A percentile compares a stretch with the other conserved stretches of the same genome.
Conservation (phyloP, 257 asterid genomes). For the Penstemon newberryi region DNA sequence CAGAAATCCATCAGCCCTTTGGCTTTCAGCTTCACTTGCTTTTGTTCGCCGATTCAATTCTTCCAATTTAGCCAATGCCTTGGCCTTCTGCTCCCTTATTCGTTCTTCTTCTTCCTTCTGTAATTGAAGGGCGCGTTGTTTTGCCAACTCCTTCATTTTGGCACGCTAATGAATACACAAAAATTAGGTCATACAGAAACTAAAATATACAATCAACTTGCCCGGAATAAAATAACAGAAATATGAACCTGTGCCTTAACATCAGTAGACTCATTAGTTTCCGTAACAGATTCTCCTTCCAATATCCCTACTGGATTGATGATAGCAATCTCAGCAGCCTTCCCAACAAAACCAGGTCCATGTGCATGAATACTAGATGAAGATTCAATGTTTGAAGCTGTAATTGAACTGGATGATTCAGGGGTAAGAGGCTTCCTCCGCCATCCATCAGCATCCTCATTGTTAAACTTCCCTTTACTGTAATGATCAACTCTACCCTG, state of each 20-base stretch:
- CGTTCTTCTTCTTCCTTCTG: slow-evolving; percentile 97
- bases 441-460: slow-evolving; percentile 61
- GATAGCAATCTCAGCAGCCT: slow-evolving; percentile 39
- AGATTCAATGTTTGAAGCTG: slow-evolving; percentile 35
- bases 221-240: slow-evolving; percentile 3
- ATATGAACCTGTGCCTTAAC: slow-evolving; percentile 65
- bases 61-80: slow-evolving; percentile 89
- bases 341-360: slow-evolving; percentile 38
- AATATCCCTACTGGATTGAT: slow-evolving; percentile 34
- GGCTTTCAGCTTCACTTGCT: slow-evolving; percentile 49
- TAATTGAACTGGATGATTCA: slow-evolving; percentile 39
- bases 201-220: slow-evolving; percentile 12
- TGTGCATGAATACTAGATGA: slow-evolving; percentile 33
- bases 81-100: slow-evolving; percentile 81
- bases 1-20: slow-evolving; percentile 39
- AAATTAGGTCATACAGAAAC: slow-evolving; percentile 27
- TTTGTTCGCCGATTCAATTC: slow-evolving; percentile 81
- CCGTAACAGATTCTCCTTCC: slow-evolving; percentile 51
- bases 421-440: slow-evolving; percentile 43
- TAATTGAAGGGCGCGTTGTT: slow-evolving; percentile 72
- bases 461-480: slow-evolving; percentile 55
- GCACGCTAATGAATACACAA: slow-evolving; percentile 54
- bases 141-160: slow-evolving; percentile 71
- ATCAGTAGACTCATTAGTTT: slow-evolving; percentile 57
- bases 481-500: slow-evolving; percentile 54